Conservation (phyloP, 192 early-diverging fungal genomes). For the Linnemannia schmuckeri region DNA sequence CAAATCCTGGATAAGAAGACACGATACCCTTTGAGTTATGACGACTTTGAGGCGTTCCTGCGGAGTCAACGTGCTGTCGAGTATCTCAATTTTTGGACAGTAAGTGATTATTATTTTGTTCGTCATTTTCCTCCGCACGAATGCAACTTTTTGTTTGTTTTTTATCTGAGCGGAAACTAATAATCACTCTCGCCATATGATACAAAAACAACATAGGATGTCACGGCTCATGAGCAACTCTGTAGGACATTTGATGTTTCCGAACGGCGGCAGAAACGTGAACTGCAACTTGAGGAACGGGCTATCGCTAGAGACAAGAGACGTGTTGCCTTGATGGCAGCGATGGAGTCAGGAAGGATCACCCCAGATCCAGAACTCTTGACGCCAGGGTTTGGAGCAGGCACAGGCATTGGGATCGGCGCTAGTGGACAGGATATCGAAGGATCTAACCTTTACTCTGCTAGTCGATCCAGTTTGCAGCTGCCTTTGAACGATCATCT, state of each 20-base stretch:
- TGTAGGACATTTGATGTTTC: slow-evolving; percentile 53
- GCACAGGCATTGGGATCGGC: slow-evolving; percentile 31
- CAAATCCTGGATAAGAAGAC: slow-evolving; percentile 28
- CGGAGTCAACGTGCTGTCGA: slow-evolving; percentile 24
- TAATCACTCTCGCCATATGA: not conserved
- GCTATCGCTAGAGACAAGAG: slow-evolving; percentile 39
- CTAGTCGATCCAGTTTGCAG: slow-evolving; percentile 46
- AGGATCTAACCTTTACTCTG: slow-evolving; percentile 22
- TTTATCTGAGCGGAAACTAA: not conserved
- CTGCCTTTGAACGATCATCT: slow-evolving; percentile 48
- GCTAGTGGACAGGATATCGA: slow-evolving; percentile 28
- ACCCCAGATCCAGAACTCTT: slow-evolving; percentile 29
- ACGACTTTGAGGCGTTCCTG: slow-evolving; percentile 26
- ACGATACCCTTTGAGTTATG: slow-evolving; percentile 21
- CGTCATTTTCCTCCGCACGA: not conserved
- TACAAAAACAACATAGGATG: slow-evolving; percentile 27
- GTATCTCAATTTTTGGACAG: slow-evolving; percentile 33
- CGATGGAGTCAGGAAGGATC: slow-evolving; percentile 29
- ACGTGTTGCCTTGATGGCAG: slow-evolving; percentile 17
- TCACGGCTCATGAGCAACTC: slow-evolving; percentile 48
- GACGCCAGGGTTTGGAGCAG: slow-evolving; percentile 17
- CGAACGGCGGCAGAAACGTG: slow-evolving; percentile 43
- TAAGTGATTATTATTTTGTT: slow-evolving; percentile 3
- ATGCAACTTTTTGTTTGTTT: not conserved
- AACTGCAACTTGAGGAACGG: slow-evolving; percentile 34